Conservation (phyloP, 345 rosid species). For the Triadica sebifera region DNA sequence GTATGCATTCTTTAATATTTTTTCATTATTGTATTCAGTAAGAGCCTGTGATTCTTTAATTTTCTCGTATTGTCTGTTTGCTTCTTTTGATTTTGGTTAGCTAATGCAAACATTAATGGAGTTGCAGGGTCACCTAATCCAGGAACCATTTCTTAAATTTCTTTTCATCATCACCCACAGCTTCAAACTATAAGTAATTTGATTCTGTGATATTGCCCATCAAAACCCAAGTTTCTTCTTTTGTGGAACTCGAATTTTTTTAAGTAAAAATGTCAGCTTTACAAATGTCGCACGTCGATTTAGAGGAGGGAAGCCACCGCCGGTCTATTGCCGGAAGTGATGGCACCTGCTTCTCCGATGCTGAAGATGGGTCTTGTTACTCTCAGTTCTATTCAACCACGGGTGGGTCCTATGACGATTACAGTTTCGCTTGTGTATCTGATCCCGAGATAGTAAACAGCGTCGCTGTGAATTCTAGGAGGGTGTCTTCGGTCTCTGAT, state of each 20-base stretch:
- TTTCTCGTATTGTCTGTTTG: background rate
- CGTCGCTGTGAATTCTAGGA: constrained; percentile 40
- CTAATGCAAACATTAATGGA: constrained; percentile 32
- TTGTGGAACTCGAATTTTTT: background rate
- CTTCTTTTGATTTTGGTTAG: constrained; percentile 7
- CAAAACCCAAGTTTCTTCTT: background rate
- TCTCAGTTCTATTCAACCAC: constrained; percentile 84
- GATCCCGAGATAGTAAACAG: constrained; percentile 31
- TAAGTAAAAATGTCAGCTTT: constrained; percentile 25
- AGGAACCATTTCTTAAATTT: constrained; percentile 26
- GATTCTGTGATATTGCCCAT: background rate
- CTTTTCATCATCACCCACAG: constrained; percentile 5
- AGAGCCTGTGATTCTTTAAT: background rate
- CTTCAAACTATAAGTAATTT: constrained; percentile 14
- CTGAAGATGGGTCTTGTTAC: constrained; percentile 64
- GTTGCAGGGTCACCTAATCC: constrained; percentile 42
- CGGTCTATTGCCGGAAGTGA: constrained; percentile 37
- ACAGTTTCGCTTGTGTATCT: constrained; percentile 45
- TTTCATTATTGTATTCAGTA: background rate
- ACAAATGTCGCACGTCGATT: constrained; percentile 52
- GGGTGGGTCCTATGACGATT: constrained; percentile 71
- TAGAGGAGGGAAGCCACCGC: constrained; percentile 57
- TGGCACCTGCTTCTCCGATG: constrained; percentile 68
- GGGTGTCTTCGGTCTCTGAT: constrained; percentile 58
- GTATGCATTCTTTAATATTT: background rate